Percentiles rank a stretch among this genome's conserved stretches.
Conservation (phyloP, 2,329 filamentous ascomycete species). For the Elsinoe ampelina region DNA sequence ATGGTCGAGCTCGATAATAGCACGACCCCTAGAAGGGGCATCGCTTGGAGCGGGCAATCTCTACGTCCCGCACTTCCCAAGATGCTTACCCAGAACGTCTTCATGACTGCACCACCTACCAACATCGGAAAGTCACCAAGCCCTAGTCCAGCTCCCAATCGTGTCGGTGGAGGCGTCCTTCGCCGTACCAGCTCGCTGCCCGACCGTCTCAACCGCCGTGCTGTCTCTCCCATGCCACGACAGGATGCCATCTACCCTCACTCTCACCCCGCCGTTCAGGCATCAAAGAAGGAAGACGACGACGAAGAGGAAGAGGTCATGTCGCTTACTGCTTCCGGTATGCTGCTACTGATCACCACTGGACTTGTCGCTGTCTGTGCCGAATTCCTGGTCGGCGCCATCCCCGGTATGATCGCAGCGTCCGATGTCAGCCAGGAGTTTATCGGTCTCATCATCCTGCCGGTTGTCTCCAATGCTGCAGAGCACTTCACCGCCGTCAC, state of each 20-base stretch:
- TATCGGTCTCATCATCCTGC: conserved; percentile 69
- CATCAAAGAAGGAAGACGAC: conserved; percentile 13
- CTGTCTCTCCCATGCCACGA: conserved; percentile 10
- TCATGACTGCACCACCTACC: conserved; percentile 37
- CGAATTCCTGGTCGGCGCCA: conserved; percentile 68
- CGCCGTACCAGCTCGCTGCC: conserved; percentile 67
- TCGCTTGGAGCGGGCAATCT: conserved; percentile 42
- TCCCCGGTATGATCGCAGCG: conserved; percentile 54
- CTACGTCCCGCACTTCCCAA: conserved; percentile 54
- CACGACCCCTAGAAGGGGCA: conserved; percentile 26
- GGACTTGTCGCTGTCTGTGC: conserved; percentile 52
- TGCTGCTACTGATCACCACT: conserved; percentile 47
- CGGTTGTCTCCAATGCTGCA: conserved; percentile 75
- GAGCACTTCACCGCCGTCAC: conserved; percentile 75
- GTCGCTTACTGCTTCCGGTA: conserved; percentile 48
- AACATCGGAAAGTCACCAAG: conserved; percentile 21
- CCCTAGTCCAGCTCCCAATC: conserved; percentile 16
- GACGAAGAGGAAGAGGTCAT: conserved; percentile 32
- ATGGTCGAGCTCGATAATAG: conserved; percentile 15
- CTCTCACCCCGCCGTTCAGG: conserved; percentile 4
- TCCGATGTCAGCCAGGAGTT: conserved; percentile 60
- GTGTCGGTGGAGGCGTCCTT: conserved; percentile 39
- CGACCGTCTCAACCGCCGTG: conserved; percentile 48
- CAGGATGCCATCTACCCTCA: conserved; percentile 11
- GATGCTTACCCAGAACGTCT: conserved; percentile 62